phyloP scores from a whole-genome alignment of 2,329 filamentous ascomycete genomes.

The Fusarium beomiforme region DNA sequence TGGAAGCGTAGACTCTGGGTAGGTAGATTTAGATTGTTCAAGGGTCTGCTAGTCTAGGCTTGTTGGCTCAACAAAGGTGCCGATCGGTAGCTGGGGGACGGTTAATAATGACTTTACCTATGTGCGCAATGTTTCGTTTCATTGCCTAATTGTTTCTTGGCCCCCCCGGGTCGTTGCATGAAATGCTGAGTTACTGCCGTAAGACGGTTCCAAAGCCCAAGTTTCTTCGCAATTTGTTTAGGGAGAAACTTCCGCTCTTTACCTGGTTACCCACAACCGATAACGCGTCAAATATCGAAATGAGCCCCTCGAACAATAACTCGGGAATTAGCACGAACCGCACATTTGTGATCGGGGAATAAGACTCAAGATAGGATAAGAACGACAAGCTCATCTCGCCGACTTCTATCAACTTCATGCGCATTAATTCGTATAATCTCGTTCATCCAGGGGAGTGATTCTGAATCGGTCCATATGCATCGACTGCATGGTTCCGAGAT shows the following conservation, averaged over 20 bases:
- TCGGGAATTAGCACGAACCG: constrained; percentile 10
- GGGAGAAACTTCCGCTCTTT: not conserved
- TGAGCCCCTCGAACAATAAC: not conserved
- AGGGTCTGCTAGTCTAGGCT: constrained; percentile 21
- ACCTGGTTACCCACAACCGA: not conserved
- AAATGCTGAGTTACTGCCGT: constrained; percentile 5
- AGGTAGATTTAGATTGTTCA: constrained; percentile 4
- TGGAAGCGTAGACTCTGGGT: constrained; percentile 13
- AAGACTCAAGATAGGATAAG: constrained; percentile 24
- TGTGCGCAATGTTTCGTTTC: constrained; percentile 42
- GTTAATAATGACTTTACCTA: constrained; percentile 22
- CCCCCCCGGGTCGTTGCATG: constrained; percentile 13
- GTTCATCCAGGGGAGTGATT: constrained; percentile 19
- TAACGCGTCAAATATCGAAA: not conserved
- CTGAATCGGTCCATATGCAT: constrained; percentile 31
- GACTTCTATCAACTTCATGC: constrained; percentile 31
- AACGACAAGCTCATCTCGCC: constrained; percentile 25
- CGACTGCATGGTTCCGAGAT: constrained; percentile 39
- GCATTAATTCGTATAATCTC: constrained; percentile 37
- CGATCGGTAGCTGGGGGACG: constrained; percentile 35
- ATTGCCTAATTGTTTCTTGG: constrained; percentile 41
- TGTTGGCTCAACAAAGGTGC: constrained; percentile 31
- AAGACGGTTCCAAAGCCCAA: constrained; percentile 2
- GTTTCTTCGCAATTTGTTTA: not conserved
- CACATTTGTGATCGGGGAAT: not conserved